These are phyloP conservation scores for Colletotrichum camelliae DNA, from an alignment of 2,329 filamentous ascomycete genomes.

Conservation along the genomic window DNA sequence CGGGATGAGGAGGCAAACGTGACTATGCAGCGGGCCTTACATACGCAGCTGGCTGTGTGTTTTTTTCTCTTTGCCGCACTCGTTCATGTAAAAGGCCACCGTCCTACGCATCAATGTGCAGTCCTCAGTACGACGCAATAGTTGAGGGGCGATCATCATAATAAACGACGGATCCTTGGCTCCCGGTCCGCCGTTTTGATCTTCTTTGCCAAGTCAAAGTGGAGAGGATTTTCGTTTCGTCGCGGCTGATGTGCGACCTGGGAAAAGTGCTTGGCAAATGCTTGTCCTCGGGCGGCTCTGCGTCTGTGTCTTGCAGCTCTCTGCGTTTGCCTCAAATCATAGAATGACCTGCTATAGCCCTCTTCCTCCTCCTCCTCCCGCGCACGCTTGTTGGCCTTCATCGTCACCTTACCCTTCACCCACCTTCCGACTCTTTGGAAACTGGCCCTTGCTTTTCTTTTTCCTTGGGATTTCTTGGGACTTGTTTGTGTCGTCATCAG, in stretches of 20 bases:
- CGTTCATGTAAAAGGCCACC: not conserved
- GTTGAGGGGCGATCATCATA: not conserved
- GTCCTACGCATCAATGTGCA: not conserved
- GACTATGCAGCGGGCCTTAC: not conserved
- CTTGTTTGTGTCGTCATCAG: not conserved
- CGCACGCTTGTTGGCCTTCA: not conserved
- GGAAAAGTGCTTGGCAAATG: not conserved
- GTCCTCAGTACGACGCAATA: not conserved
- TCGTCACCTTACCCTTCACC: not conserved
- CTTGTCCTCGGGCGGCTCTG: slow-evolving; percentile 11
- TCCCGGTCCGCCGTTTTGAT: slow-evolving; percentile 1
- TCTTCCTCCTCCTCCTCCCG: not conserved
- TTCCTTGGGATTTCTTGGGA: not conserved
- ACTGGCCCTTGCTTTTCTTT: not conserved
- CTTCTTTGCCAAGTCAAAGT: slow-evolving; percentile 11
- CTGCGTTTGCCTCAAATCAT: not conserved
- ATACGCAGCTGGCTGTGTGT: not conserved
- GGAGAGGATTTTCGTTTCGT: slow-evolving; percentile 6
- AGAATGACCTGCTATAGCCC: not conserved
- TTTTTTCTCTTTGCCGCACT: not conserved
- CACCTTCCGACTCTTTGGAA: not conserved
- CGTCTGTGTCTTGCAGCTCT: not conserved
- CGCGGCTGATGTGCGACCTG: slow-evolving; percentile 8
- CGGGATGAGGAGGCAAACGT: not conserved
- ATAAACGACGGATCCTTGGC: not conserved